Evolutionary conservation across 163 green algal species (phyloP), one percentile per base, ranked within the genome.

Genomic region (Smithsoniella earleae): DNA sequence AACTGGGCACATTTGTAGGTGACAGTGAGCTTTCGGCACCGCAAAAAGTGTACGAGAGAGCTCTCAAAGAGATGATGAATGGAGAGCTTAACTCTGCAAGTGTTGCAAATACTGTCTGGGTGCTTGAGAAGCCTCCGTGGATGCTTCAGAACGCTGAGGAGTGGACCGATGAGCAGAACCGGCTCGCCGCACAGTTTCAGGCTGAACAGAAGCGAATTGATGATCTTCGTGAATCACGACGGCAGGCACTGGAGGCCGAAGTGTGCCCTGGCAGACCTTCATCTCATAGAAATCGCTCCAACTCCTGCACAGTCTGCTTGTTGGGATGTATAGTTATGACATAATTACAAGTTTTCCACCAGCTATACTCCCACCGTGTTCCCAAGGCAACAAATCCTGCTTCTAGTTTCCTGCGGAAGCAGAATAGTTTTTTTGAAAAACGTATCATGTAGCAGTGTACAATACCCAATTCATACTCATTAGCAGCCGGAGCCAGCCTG

Each of bases 1-100:
- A n/a, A n/a, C n/a, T n/a, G n/a, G n/a, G n/a, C n/a, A n/a, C n/a
- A n/a, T n/a, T n/a, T n/a, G n/a, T n/a, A n/a, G n/a, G n/a, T n/a
- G n/a, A n/a, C n/a, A n/a, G n/a, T n/a, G n/a, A n/a, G n/a, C n/a
- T n/a, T n/a, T n/a, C n/a, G n/a, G n/a, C n/a, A n/a, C n/a, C n/a
- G 10, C 40, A 49, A 22, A 13, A 49, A 49, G 40, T 36, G 16
- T 65, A 69, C 16, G 16, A 33, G 58, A 30, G 58, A 20, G 58
- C 58, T n/a, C 34, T 69, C 18, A 33, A 69, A 34, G 27, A 33
- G n/a, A 69, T 69, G 58, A 69, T 69, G 58, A 69, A 69, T 69
- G 58, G 58, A 6, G 58, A 69, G 43, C 34, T 69, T 8, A 33
- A 69, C n/a, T 36, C 58, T 28, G 43, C 40, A 34, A 34, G 27